Evolutionary conservation across 352 stramenopile species (phyloP), one percentile per base, ranked within the genome.

Genomic region (Pythium pyrilobum): DNA sequence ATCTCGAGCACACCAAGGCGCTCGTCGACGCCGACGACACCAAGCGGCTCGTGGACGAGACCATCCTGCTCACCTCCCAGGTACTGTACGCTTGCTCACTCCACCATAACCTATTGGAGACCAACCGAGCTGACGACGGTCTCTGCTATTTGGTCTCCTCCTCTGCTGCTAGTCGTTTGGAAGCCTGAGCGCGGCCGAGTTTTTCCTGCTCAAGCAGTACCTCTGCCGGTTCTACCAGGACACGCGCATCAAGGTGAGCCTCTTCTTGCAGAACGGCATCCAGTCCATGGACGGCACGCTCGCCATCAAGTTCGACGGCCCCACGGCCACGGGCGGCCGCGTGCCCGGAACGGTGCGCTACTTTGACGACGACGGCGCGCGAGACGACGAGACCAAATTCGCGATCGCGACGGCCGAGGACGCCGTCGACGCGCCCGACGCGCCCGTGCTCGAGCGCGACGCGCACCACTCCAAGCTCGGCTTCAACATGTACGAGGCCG

Each of bases 201-300:
- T 95, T 63, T 86, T 74, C 63, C 42, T 90, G 41, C 62, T 96
- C 44, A 87, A 89, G 55, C 89, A 96, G 60, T 84, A 84, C 24
- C 67, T 97, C 28, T 86, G 78, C 44, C 75, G 79, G 8, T 97
- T 97, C 68, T 95, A 95, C 71, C 82, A 96, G 59, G 87, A 92
- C 56, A 81, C 82, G 9, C 86, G 88, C 48, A 93, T 97, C 62
- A 96, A 96, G 56, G 87, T 97, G 4, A 96, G 83, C 31, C 76
- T 97, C 41, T 96, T 96, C 56, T 59, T 97, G 31, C 86, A 97
- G 60, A 87, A 85, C 40, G 74, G 85, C 40, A 85, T 96, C 45
- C 89, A 97, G 44, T 67, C 72, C 11, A 77, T 74, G 54, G 85
- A 96, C 59, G 87, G 85, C 39, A 95, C 82, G 24, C 62, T 97